These are phyloP conservation scores for Mucor velutinosus DNA, from an alignment of 371 early-diverging fungal species.

Conservation along the genomic window DNA sequence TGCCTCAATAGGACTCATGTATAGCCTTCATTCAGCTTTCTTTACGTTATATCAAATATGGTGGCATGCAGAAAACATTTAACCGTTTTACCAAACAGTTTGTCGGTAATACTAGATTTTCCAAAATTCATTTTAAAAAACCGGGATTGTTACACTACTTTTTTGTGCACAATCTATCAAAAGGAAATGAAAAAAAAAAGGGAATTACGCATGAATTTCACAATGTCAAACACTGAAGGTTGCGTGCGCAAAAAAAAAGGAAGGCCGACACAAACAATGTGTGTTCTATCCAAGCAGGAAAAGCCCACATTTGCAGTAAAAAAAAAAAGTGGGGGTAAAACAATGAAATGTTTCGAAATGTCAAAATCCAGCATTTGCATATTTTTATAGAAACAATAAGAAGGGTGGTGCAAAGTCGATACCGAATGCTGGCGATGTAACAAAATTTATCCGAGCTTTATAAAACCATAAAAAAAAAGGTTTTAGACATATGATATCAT, in stretches of 20 bases:
- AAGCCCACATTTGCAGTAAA: neutral
- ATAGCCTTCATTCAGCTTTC: too few relatives aligned
- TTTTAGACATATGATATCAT: constrained; percentile 6
- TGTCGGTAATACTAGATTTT: constrained; percentile 14
- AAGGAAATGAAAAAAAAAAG: neutral
- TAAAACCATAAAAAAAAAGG: neutral
- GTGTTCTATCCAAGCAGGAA: neutral
- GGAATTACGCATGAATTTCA: neutral
- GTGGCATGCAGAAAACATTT: constrained; percentile 3
- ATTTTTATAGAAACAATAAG: neutral
- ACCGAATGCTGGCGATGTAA: neutral
- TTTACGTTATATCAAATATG: neutral
- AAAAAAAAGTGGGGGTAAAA: neutral
- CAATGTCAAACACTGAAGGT: too few relatives aligned
- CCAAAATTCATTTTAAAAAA: constrained; percentile 8
- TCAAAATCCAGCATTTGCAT: neutral
- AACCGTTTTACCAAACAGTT: neutral
- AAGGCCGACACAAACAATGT: neutral
- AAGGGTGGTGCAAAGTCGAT: neutral
- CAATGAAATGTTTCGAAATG: neutral
- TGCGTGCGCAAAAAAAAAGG: neutral
- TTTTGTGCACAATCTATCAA: constrained; percentile 1
- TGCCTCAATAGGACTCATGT: neutral
- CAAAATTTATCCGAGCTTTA: constrained; percentile 4
- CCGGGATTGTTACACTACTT: constrained; percentile 1